Conservation (phyloP, 257 asterid species). For the Orobanche coerulescens region DNA sequence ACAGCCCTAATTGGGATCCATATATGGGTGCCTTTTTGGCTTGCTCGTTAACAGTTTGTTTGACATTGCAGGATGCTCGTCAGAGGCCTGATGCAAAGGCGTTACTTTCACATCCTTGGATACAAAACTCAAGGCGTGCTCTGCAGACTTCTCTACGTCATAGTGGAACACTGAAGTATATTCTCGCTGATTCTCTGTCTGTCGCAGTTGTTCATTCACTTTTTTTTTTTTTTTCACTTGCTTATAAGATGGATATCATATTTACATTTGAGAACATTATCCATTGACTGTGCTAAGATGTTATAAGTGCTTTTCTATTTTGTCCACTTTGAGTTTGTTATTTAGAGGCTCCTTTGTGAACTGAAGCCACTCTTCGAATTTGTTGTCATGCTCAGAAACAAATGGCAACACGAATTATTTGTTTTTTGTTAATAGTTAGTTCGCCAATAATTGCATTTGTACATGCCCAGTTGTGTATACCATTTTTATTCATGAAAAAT, state of each 20-base stretch:
- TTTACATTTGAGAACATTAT: conserved; percentile 13
- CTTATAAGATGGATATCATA: conserved; percentile 7
- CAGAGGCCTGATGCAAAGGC: conserved; percentile 99
- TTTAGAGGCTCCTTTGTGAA: background rate
- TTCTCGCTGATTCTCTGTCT: background rate
- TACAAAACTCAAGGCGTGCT: conserved; percentile 91
- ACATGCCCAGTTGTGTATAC: background rate
- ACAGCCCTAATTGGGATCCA: background rate
- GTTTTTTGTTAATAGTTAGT: background rate
- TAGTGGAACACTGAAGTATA: conserved; percentile 74
- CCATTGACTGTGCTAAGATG: background rate
- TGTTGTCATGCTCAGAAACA: background rate
- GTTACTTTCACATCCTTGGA: conserved; percentile 96
- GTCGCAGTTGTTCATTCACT: background rate
- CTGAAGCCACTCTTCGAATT: background rate
- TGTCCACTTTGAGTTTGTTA: background rate
- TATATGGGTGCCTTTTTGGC: conserved; percentile 11
- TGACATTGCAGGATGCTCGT: conserved; percentile 83
- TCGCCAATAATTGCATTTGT: background rate
- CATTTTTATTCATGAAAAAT: background rate
- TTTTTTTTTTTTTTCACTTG: conserved; percentile 1
- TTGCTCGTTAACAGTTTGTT: conserved; percentile 20
- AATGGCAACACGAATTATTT: background rate
- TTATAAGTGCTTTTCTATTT: background rate
- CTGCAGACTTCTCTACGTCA: conserved; percentile 80